Evolutionary conservation across 768 basidiomycete species (phyloP), one percentile per base, ranked within the genome.

Genomic region (Hericium alpestre): DNA sequence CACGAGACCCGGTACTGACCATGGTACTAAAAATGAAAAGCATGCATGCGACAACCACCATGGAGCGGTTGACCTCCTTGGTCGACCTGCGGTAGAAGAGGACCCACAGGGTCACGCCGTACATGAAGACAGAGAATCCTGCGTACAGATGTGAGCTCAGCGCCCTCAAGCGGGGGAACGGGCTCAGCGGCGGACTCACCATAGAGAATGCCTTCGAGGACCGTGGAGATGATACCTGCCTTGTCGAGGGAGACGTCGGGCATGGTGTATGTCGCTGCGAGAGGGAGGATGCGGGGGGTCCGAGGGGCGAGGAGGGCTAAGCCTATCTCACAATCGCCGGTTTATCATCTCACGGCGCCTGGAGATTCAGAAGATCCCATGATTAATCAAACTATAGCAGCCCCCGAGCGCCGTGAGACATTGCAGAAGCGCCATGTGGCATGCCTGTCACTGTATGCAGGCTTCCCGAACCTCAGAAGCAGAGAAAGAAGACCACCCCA

Each of bases 121-220:
- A 54, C 53, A 54, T 54, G 53, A 54, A 54, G 6, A 54, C 53
- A n/a, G 53, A 54, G 40, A 54, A 54, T 12, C 53, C 53, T 54
- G 25, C 3, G n/a, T 5, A 13, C 18, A n/a, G n/a, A 9, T 18
- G 11, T 15, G n/a, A 38, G 27, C 16, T n/a, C 15, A 11, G 3
- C 5, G 22, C n/a, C 20, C 20, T 25, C 18, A 8, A 20, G 8
- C 9, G 32, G 32, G 32, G 32, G 13, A 9, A 23, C 10, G 3
- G n/a, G 39, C 1, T 20, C 39, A 41, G 20, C 9, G 4, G 49
- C 22, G 25, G 22, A 25, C 53, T 11, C 18, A 54, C 53, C 53
- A 46, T 54, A 54, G 27, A 54, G 38, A 12, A 54, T 22, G 27
- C 39, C 53, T 23, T 54, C 53, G 39, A 54, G 12, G 32, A 43